Conservation (phyloP, 768 basidiomycete genomes). For the Tricholoma furcatifolium region DNA sequence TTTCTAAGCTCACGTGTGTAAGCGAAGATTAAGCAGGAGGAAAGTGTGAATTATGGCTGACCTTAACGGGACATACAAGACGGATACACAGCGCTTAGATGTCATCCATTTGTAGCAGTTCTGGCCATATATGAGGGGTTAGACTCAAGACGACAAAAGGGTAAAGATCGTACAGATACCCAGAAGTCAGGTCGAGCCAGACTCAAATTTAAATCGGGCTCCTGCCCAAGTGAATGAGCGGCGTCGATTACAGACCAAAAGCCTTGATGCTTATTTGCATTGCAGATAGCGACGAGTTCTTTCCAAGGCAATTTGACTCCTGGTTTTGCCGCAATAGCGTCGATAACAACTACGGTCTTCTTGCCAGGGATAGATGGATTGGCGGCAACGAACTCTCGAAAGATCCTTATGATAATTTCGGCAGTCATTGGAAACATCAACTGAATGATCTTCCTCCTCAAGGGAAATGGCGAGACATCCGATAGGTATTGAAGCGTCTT, state of each 20-base stretch:
- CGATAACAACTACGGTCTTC: slow-evolving; percentile 72
- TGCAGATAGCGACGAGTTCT: slow-evolving; percentile 65
- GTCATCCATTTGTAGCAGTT: slow-evolving; percentile 4
- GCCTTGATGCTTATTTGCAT: slow-evolving; percentile 40
- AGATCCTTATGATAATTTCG: slow-evolving; percentile 31
- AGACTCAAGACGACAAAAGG: neutral
- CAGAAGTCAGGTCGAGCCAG: slow-evolving; percentile 70
- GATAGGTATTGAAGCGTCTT: slow-evolving; percentile 52
- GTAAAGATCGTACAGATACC: slow-evolving; percentile 49
- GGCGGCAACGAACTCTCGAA: slow-evolving; percentile 25
- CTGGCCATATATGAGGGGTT: neutral
- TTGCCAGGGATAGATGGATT: slow-evolving; percentile 13
- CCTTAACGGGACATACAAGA: neutral
- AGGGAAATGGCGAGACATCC: slow-evolving; percentile 64
- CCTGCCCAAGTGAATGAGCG: slow-evolving; percentile 80
- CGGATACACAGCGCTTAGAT: neutral
- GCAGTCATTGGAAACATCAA: slow-evolving; percentile 59
- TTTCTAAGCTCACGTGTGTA: neutral
- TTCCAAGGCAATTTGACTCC: slow-evolving; percentile 73
- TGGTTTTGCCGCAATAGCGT: slow-evolving; percentile 62
- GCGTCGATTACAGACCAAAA: slow-evolving; percentile 71
- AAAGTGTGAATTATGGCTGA: neutral
- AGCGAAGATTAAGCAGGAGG: neutral
- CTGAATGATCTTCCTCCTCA: slow-evolving; percentile 33
- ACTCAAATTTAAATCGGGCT: slow-evolving; percentile 60